Base-by-base conservation (phyloP, 495 filamentous ascomycete genomes). In the Aspergillus carlsbadensis region DNA sequence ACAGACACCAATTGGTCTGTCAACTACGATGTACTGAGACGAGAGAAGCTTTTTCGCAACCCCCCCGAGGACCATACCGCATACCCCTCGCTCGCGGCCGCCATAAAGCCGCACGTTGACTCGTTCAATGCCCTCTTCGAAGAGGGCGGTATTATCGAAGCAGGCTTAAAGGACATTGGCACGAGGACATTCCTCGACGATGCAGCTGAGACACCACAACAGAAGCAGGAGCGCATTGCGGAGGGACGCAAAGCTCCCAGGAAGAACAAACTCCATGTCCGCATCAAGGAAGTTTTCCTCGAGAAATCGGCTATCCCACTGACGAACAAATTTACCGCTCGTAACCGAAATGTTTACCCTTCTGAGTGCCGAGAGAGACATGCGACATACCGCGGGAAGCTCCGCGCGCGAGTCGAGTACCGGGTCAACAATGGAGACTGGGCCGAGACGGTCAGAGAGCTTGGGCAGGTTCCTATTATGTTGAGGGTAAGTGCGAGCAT, bases 91-190 rank as follows among this genome's bases (percentile, higher is more conserved):
- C 81, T 98, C 42, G 86, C 90, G 44, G 84, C 81, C 37, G 89
- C 93, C 2, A 84, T 96, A 57, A 79, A 86, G 55, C 94, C 94
- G 31, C 94, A 98, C 69, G 85, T 96, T 66, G 85, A 96, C 59
- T 93, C 94, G 8, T 98, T 97, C 84, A 96, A 98, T 78, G 87
- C 89, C n/a, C 76, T 96, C 36, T 91, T 96, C 64, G 85, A 85
- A 13, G 76, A 74, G 63, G 80, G 75, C 59, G 80, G 81, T 60
- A 79, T 96, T 21, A 72, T 98, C 40, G 86, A 90, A 47, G 84
- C 86, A 20, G 91, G 82, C 11, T 62, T 97, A 51, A 82, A 82
- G 65, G 94, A 98, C 65, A 96, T 98, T 65, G 94, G 94, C 53
- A 89, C 85, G 56, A 94, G 91, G 74, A 81, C 81, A 2, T 92